Percentiles rank a stretch among this genome's conserved stretches.
Conservation (phyloP, 1,284 basidiomycete species). For the Hortiboletus rubellus region DNA sequence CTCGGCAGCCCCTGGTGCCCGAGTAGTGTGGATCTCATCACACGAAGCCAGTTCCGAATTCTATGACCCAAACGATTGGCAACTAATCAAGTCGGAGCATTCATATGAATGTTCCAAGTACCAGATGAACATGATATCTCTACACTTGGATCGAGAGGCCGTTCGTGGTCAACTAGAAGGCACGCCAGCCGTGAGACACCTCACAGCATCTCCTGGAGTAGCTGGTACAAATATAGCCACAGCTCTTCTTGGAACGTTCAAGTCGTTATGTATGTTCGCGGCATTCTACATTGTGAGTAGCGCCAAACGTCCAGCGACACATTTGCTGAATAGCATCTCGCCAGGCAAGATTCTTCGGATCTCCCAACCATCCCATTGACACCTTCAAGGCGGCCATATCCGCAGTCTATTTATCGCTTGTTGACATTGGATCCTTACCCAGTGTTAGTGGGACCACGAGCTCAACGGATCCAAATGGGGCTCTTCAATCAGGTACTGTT, state of each 20-base stretch:
- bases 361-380: slow-evolving; percentile 59
- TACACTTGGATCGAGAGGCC: slow-evolving; percentile 54
- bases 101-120: slow-evolving; percentile 82
- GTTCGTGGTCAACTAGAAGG: slow-evolving; percentile 27
- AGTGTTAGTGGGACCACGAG: slow-evolving; percentile 11
- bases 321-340: neutral
- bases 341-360: slow-evolving; percentile 68
- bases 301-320: neutral
- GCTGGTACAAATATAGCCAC: slow-evolving; percentile 66
- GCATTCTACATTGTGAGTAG: slow-evolving; percentile 70
- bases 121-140: slow-evolving; percentile 72
- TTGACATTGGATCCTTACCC: slow-evolving; percentile 38
- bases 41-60: slow-evolving; percentile 57
- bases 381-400: slow-evolving; percentile 66
- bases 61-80: slow-evolving; percentile 71
- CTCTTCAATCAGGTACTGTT: slow-evolving; percentile 34
- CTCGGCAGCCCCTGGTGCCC: slow-evolving; percentile 44
- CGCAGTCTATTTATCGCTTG: slow-evolving; percentile 56
- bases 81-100: slow-evolving; percentile 58
- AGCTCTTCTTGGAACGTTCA: slow-evolving; percentile 49
- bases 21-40: slow-evolving; percentile 83
- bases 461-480: slow-evolving; percentile 11
- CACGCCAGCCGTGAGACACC: slow-evolving; percentile 51
- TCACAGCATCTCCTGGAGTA: slow-evolving; percentile 74
- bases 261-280: slow-evolving; percentile 55